Percentiles rank a stretch among this genome's conserved stretches.
Conservation (phyloP, 2,329 filamentous ascomycete genomes). For the Sordariomycetes sp. region DNA sequence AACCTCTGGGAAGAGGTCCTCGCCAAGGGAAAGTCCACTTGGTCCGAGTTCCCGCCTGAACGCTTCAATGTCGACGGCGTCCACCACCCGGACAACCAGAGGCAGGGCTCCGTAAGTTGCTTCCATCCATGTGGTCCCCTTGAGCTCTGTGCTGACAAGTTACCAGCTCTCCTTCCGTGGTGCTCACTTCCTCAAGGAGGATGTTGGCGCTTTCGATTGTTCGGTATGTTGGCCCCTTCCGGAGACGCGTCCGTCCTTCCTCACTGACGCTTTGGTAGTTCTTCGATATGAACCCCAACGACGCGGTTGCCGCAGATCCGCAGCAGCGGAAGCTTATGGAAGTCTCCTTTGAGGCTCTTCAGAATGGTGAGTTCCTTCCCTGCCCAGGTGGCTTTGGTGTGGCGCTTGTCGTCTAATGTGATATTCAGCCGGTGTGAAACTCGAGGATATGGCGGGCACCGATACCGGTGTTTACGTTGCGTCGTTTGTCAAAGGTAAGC, state of each 20-base stretch:
- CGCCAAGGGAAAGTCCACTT: conserved; percentile 18
- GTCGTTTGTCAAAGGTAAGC: background rate
- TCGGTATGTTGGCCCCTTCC: background rate
- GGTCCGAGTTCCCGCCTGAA: conserved; percentile 27
- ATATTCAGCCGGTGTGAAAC: background rate
- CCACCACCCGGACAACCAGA: conserved; percentile 18
- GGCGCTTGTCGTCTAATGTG: background rate
- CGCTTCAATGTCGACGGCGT: conserved; percentile 32
- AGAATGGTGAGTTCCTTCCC: conserved; percentile 10
- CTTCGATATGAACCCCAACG: conserved; percentile 11
- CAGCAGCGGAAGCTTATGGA: conserved; percentile 16
- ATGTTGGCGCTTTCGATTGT: conserved; percentile 14
- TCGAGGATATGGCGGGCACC: conserved; percentile 10
- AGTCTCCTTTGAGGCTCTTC: conserved; percentile 15
- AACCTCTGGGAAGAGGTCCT: conserved; percentile 30
- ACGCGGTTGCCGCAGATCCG: conserved; percentile 16
- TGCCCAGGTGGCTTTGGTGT: background rate
- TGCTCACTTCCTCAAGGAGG: conserved; percentile 16
- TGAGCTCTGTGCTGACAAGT: background rate
- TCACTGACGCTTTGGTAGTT: conserved; percentile 7
- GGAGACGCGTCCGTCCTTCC: no score
- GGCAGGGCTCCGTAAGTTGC: conserved; percentile 1
- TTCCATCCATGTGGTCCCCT: background rate
- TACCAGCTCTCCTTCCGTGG: conserved; percentile 7
- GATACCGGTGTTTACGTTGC: conserved; percentile 17